phyloP scores from a whole-genome alignment of 2,329 filamentous ascomycete genomes.

The Fusarium virguliforme region DNA sequence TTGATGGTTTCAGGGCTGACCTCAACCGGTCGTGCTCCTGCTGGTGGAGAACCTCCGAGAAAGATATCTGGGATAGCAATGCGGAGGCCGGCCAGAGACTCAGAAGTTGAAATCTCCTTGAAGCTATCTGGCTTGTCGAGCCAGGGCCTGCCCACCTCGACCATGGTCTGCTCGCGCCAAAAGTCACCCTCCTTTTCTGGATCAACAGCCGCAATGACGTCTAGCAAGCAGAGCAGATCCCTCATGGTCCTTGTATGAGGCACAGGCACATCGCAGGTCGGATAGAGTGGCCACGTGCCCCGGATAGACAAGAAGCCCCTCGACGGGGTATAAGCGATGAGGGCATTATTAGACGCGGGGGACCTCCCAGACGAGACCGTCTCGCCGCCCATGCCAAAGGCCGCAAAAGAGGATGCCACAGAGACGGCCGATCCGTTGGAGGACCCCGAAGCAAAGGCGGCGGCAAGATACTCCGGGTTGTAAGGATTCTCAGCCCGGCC shows the following conservation, averaged over 20 bases:
- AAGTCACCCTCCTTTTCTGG: not conserved
- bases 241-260: conserved; percentile 66
- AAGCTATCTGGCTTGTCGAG: not conserved
- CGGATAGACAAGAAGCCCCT: conserved; percentile 66
- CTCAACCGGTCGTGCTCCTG: conserved; percentile 43
- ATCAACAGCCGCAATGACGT: conserved; percentile 56
- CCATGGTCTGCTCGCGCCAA: conserved; percentile 9
- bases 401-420: not conserved
- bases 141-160: not conserved
- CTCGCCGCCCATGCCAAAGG: conserved; percentile 2
- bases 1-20: conserved; percentile 1
- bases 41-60: not conserved
- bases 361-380: conserved; percentile 6
- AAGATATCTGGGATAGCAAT: conserved; percentile 4
- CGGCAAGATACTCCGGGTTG: conserved; percentile 67
- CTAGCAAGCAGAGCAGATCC: conserved; percentile 66
- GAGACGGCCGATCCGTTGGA: conserved; percentile 70
- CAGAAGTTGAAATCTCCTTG: not conserved
- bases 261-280: conserved; percentile 69
- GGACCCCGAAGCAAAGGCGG: conserved; percentile 70
- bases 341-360: not conserved
- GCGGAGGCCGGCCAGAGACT: not conserved
- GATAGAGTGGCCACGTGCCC: conserved; percentile 69
- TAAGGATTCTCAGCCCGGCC: conserved; percentile 72
- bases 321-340: conserved; percentile 70